Evolutionary conservation across 345 rosid genomes (phyloP), one percentile per base, ranked within the genome.

Genomic region (Salix dunnii): DNA sequence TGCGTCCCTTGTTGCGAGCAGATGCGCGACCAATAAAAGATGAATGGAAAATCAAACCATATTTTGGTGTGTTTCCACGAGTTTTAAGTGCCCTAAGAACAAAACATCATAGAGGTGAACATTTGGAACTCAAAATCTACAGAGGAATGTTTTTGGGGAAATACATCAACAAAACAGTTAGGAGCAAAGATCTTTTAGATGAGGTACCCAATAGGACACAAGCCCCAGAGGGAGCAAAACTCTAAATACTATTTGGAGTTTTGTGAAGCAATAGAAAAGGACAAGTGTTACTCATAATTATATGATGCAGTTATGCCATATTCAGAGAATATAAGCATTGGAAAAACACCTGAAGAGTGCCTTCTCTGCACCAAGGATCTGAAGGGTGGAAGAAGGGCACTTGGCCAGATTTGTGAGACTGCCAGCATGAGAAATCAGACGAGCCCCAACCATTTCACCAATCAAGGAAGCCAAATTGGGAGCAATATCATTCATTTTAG

Each of bases 321-420:
- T 20, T 40, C 16, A 9, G 46, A 69, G 42, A 53, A 55, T 2
- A 18, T n/a, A 8, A 71, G 70, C 18, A 30, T 11, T 21, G 46
- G 51, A 64, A 72, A 73, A 70, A 70, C 76, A 95, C 99, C 99
- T 96, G 87, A 96, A 93, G 51, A 93, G 94, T 49, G 98, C 97
- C 74, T 93, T 96, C 85, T 93, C 97, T 7, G 97, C 98, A 62
- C 98, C 99, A 28, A 92, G 99, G 76, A 96, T 92, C 87, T 93
- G 98, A 76, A 96, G 98, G 23, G 99, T 96, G 31, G 99, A 96
- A 85, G 99, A 91, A 69, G 99, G 98, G 83, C 97, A 93, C 79
- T 96, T 96, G 0, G 99, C 99, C 83, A 93, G 89, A 85, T 94
- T 93, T 17, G 97, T 92, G 63, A 96, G 95, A 89, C 98, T 96